These are phyloP conservation scores for Lentinula sp. DNA, from an alignment of 768 basidiomycete species.

Conservation along the genomic window DNA sequence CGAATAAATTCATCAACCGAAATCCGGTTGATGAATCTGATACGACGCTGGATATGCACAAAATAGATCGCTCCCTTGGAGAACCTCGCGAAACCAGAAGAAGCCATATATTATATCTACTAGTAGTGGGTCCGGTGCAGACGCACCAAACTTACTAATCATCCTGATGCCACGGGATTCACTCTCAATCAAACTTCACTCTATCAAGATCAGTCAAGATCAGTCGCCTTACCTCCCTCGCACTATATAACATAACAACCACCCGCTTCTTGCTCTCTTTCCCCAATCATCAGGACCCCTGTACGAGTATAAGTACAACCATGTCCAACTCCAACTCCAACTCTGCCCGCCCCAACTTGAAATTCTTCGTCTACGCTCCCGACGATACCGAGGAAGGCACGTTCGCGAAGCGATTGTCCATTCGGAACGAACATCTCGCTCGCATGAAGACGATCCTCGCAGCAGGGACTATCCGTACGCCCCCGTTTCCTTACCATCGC, in stretches of 20 bases:
- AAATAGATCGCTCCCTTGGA: too few species aligned
- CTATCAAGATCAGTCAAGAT: not conserved
- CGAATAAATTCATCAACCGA: too few species aligned
- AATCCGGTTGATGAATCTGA: too few species aligned
- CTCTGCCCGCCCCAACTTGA: conserved; percentile 15
- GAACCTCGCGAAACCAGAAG: too few species aligned
- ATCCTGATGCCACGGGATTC: too few species aligned
- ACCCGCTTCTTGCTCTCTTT: not conserved
- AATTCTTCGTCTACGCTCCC: conserved; percentile 60
- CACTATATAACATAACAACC: not conserved
- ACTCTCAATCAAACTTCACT: too few species aligned
- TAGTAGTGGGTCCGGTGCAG: too few species aligned
- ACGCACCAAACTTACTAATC: too few species aligned
- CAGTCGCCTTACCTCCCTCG: not conserved
- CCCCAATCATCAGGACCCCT: not conserved
- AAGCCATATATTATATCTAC: too few species aligned
- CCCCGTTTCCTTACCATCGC: not conserved
- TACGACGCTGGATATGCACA: too few species aligned
- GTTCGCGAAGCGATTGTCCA: conserved; percentile 48
- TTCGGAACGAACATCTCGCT: conserved; percentile 47
- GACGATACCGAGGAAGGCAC: conserved; percentile 58
- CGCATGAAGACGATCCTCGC: conserved; percentile 33
- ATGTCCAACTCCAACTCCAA: conserved; percentile 13
- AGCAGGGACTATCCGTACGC: conserved; percentile 48
- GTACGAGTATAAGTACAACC: not conserved